Base-by-base conservation (phyloP, 2,329 filamentous ascomycete genomes). In the Volutella citrinella region DNA sequence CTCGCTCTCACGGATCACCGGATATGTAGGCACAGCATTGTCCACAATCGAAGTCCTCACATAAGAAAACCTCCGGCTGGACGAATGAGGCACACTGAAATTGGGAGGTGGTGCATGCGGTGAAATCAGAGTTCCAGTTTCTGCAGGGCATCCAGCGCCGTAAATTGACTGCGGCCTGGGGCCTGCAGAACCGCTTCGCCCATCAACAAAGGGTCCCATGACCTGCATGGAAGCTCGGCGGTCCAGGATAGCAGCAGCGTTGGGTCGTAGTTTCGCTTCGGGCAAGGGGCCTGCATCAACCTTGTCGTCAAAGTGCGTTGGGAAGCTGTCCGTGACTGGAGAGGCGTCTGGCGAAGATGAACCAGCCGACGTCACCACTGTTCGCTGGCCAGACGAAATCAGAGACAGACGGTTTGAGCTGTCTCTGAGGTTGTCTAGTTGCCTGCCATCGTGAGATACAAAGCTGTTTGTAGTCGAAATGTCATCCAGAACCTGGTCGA, bases 311-410 rank as follows among this genome's bases (percentile, higher is more conserved):
- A 40, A 30, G 20, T 42, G 19, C 34, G 39, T 21, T 11, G 52
- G 52, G 36, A 78, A 78, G 34, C 64, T 75, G 21, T 74, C 71
- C 10, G 68, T 63, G 2, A 67, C 68, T 0, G 79, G 78, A 3
- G 78, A 82, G 36, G 64, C 68, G 12, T 74, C 65, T 4, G 76
- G 74, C 0, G 78, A 81, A 1, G 77, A 80, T 5, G 49, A 52
- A 19, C 65, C 69, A 13, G 71, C 68, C 0, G 78, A 81, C 3
- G 78, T 81, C 7, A 80, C 51, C 17, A 77, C 60, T 4, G 79
- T 82, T 38, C 74, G 67, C 51, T 81, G 76, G 7, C 74, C 74
- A 6, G 76, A 79, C 3, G 79, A 82, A 23, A 79, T 65, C 42
- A 69, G 74, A 0, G 79, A 82, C 5, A 78, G 64, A 6, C 79